Conservation (phyloP, 768 basidiomycete genomes). For the Hygrophoropsis aurantiaca region DNA sequence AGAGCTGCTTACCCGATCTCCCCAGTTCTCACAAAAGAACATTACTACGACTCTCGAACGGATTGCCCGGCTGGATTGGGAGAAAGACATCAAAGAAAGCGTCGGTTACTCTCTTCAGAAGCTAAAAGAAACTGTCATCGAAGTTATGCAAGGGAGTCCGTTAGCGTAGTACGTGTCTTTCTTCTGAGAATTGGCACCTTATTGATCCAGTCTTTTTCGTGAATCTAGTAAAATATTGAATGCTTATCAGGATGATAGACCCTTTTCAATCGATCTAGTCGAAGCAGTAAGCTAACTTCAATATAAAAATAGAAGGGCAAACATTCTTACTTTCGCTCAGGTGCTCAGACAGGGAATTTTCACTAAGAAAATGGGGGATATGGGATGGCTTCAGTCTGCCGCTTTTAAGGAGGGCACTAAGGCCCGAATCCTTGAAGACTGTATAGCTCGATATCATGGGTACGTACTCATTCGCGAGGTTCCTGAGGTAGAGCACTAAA, state of each 20-base stretch:
- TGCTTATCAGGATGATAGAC: conserved; percentile 51
- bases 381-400: conserved; percentile 49
- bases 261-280: conserved; percentile 56
- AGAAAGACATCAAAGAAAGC: conserved; percentile 23
- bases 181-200: too few species aligned
- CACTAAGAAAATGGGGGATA: conserved; percentile 48
- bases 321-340: conserved; percentile 24
- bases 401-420: conserved; percentile 41
- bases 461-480: conserved; percentile 19
- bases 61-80: conserved; percentile 23
- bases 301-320: not conserved
- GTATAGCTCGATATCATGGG: conserved; percentile 60
- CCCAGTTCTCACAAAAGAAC: conserved; percentile 11
- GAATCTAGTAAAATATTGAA: conserved; percentile 33
- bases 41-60: conserved; percentile 10
- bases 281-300: conserved; percentile 44
- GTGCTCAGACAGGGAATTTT: conserved; percentile 60
- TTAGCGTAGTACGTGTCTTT: conserved; percentile 20
- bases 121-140: conserved; percentile 18
- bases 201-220: not conserved
- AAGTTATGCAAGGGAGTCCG: conserved; percentile 16
- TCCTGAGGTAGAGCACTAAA: not conserved
- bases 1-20: conserved; percentile 21
- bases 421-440: conserved; percentile 42
- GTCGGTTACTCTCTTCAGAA: conserved; percentile 24